Evolutionary conservation across 345 rosid species (phyloP).

Genomic region (Eutrema yunnanense): DNA sequence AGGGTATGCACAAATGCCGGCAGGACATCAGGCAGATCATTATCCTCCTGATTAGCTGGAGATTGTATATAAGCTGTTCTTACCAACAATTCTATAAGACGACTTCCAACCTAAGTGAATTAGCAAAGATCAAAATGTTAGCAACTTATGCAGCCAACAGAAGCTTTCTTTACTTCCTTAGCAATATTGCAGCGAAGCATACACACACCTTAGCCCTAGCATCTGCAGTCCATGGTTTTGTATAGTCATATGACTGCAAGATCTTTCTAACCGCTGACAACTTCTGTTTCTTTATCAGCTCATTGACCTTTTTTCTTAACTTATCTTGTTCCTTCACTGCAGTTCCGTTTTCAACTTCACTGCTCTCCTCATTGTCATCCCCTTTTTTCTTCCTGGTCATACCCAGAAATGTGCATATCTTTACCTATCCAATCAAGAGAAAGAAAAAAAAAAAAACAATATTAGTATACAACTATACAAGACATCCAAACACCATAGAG

Average conservation of each 20-base stretch:
- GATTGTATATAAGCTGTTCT: constrained; percentile 84
- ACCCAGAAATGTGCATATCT: constrained; percentile 69
- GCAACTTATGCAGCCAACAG: constrained; percentile 3
- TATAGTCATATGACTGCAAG: constrained; percentile 61
- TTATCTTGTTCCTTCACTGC: constrained; percentile 48
- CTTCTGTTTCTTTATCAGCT: constrained; percentile 77
- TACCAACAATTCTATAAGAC: constrained; percentile 72
- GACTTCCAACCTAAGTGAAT: constrained; percentile 79
- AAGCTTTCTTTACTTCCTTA: neutral
- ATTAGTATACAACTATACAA: neutral
- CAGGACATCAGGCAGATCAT: constrained; percentile 70
- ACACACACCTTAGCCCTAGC: constrained; percentile 78
- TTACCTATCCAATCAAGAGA: constrained; percentile 42
- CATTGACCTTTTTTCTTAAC: constrained; percentile 65
- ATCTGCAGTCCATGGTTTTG: constrained; percentile 68
- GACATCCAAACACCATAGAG: constrained; percentile 5
- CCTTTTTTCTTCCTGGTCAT: constrained; percentile 63
- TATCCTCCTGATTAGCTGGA: constrained; percentile 55
- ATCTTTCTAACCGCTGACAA: constrained; percentile 73
- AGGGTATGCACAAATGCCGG: constrained; percentile 88
- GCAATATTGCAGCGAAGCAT: constrained; percentile 15
- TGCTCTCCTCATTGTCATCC: constrained; percentile 32
- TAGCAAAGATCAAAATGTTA: constrained; percentile 7
- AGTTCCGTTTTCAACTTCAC: constrained; percentile 38
- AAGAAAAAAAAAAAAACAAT: neutral